These are phyloP conservation scores for Sindora glabra DNA, from an alignment of 306 rosid genomes.

Conservation along the genomic window DNA sequence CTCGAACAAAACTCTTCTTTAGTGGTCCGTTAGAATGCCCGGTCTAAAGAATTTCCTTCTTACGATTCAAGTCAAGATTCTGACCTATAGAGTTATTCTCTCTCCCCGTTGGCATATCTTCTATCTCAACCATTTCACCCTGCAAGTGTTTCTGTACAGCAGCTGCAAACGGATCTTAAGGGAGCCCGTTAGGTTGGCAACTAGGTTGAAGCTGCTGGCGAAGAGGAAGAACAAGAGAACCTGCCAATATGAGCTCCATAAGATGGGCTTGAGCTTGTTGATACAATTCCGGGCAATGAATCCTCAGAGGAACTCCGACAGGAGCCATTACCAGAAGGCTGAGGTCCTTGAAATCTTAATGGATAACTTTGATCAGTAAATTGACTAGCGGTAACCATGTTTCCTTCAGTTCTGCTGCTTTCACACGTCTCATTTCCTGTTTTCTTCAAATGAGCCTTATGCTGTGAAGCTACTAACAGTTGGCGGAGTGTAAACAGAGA, in stretches of 20 bases:
- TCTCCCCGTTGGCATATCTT: constrained; percentile 39
- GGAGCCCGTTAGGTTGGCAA: constrained; percentile 84
- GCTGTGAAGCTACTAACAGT: constrained; percentile 64
- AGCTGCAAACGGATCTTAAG: constrained; percentile 32
- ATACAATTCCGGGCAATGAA: constrained; percentile 43
- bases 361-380: constrained; percentile 21
- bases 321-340: constrained; percentile 39
- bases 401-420: constrained; percentile 25
- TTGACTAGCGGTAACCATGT: constrained; percentile 11
- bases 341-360: constrained; percentile 28
- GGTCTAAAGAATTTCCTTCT: constrained; percentile 61
- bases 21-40: constrained; percentile 51
- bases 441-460: constrained; percentile 29
- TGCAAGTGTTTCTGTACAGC: constrained; percentile 32
- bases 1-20: constrained; percentile 33
- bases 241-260: constrained; percentile 26
- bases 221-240: constrained; percentile 33
- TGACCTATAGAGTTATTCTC: constrained; percentile 19
- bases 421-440: constrained; percentile 26
- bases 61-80: constrained; percentile 30
- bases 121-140: constrained; percentile 42
- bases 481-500: constrained; percentile 61
- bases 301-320: constrained; percentile 34
- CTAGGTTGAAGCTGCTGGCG: constrained; percentile 45
- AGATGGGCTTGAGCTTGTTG: constrained; percentile 72